phyloP scores from a whole-genome alignment of 2,329 filamentous ascomycete species.

The Botrytis fragariae region DNA sequence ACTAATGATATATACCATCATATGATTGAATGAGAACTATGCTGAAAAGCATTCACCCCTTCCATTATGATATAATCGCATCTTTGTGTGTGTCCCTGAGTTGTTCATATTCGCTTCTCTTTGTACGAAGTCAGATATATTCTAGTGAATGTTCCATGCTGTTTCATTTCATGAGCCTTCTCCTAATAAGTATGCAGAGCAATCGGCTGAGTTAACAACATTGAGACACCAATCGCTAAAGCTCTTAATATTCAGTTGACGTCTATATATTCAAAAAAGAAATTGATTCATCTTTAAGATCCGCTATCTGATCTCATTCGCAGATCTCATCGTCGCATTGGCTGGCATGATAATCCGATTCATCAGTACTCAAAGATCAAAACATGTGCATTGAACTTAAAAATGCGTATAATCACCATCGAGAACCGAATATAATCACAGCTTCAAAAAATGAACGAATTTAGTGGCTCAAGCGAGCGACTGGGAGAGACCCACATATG shows the following conservation, averaged over 20 bases:
- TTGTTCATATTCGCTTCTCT: not conserved
- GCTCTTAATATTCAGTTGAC: not conserved
- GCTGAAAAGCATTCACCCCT: not conserved
- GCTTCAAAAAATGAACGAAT: not conserved
- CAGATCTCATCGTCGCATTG: not conserved
- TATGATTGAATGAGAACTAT: not conserved
- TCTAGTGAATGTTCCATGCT: not conserved
- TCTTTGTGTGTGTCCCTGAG: not conserved
- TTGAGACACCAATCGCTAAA: not conserved
- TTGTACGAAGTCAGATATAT: not conserved
- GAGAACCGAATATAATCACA: not conserved
- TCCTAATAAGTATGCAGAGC: not conserved
- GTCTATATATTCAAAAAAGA: not conserved
- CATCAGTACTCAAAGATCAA: not conserved
- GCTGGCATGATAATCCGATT: not conserved
- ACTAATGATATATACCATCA: slow-evolving; percentile 1
- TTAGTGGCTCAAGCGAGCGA: not conserved
- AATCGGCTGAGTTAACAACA: not conserved
- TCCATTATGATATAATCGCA: not conserved
- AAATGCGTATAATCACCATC: not conserved
- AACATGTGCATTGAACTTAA: not conserved
- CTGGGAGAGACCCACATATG: not conserved
- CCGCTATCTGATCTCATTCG: not conserved
- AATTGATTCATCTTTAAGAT: not conserved
- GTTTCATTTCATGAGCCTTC: not conserved